Percentiles rank a stretch among this genome's conserved stretches.
Evolutionary conservation across 768 basidiomycete species (phyloP).

Genomic region (Lentinula lateritia): DNA sequence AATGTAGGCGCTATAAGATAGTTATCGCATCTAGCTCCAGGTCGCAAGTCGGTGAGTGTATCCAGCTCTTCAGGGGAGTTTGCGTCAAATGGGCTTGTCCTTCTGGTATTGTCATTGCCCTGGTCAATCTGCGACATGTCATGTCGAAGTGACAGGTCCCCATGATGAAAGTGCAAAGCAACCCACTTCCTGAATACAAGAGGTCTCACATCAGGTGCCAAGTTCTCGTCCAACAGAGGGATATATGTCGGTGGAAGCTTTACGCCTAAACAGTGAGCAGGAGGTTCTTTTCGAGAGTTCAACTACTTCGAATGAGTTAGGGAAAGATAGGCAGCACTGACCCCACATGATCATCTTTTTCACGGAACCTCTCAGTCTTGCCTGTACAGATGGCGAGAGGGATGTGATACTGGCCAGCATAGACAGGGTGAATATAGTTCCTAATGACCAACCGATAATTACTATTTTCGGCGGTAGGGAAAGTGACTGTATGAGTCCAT

Average conservation of each 20-base stretch:
- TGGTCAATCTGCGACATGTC: slow-evolving; percentile 8
- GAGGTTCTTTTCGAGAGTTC: slow-evolving; percentile 14
- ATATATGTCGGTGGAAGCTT: slow-evolving; percentile 11
- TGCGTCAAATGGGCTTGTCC: slow-evolving; percentile 6
- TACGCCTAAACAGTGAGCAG: slow-evolving; percentile 15
- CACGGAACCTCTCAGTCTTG: slow-evolving; percentile 16
- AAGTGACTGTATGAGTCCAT: slow-evolving; percentile 18
- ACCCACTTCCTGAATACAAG: slow-evolving; percentile 19
- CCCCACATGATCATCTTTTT: slow-evolving; percentile 17
- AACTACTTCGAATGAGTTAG: neutral
- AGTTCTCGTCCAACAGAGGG: slow-evolving; percentile 18
- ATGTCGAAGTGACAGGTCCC: slow-evolving; percentile 10
- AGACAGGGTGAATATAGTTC: slow-evolving; percentile 17
- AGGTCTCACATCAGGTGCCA: slow-evolving; percentile 13
- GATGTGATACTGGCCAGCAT: slow-evolving; percentile 15
- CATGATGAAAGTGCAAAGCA: slow-evolving; percentile 12
- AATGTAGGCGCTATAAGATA: slow-evolving; percentile 6
- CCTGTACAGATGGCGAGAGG: slow-evolving; percentile 11
- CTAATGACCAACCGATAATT: slow-evolving; percentile 26
- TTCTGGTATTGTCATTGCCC: neutral
- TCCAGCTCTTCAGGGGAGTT: slow-evolving; percentile 7
- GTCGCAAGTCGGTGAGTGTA: slow-evolving; percentile 8
- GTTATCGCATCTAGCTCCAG: slow-evolving; percentile 13
- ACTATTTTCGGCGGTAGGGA: slow-evolving; percentile 14
- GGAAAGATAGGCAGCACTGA: neutral